Evolutionary conservation across 1,284 basidiomycete species (phyloP), one percentile per base, ranked within the genome.

Genomic region (Cutaneotrichosporon dermatis): DNA sequence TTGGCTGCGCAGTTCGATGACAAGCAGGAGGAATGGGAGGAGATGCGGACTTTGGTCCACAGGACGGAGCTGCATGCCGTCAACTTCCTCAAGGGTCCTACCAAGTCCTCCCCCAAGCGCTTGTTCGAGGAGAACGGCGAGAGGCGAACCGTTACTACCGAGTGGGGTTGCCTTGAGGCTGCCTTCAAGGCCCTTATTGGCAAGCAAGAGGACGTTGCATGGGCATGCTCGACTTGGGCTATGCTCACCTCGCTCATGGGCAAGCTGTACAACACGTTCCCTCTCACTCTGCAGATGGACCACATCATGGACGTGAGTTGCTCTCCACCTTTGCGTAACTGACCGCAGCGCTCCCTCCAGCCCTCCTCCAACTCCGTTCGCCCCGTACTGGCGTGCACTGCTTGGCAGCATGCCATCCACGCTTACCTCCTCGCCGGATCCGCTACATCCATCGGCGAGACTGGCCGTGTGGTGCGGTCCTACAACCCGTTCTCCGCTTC

Each of bases 351-450:
- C 50, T 73, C 71, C 0, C 46, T 76, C 9, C 65, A 67, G 44
- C 54, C 62, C 1, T 69, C 74, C 0, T 65, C 65, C 10, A 76
- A 75, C 58, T 37, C 60, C 6, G 51, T 62, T 7, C 69, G 72
- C 41, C 70, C 71, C 0, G 55, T 67, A 2, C 68, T 77, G 11
- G 74, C 70, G 33, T 60, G 72, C 15, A 61, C 67, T 0, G 76
- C 76, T 0, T 79, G 76, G 76, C 68, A 71, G 51, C 77, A 79
- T 51, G 74, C 74, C 37, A 69, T 78, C 13, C 67, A 78, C 61
- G 69, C 75, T 4, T 76, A 76, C 56, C 62, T 78, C 8, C 66
- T 69, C 13, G 59, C 69, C 10, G 69, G 58, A 3, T 67, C 59
- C 10, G 58, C 61, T 4, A 42, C 59, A 1, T 68, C 70, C 3